Evolutionary conservation across 2,329 filamentous ascomycete species (phyloP).

Genomic region (Paecilomyces formosus): DNA sequence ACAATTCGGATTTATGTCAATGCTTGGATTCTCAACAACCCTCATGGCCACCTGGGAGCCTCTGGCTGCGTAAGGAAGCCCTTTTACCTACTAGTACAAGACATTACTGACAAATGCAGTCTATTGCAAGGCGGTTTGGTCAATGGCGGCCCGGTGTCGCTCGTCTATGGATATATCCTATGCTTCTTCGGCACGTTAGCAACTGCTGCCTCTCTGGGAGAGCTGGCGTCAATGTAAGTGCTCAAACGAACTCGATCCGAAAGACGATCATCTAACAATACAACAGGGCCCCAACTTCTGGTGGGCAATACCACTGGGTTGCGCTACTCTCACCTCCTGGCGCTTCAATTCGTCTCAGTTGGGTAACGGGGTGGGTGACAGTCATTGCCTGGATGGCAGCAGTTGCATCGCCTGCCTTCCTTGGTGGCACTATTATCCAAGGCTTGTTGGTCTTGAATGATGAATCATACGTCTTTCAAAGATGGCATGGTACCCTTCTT

Average conservation of each 20-base stretch:
- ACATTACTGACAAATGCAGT: conserved; percentile 11
- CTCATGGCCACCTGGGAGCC: conserved; percentile 39
- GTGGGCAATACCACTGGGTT: conserved; percentile 36
- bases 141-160: conserved; percentile 30
- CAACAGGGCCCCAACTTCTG: conserved; percentile 32
- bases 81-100: background rate
- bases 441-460: conserved; percentile 39
- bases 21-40: conserved; percentile 38
- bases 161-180: conserved; percentile 30
- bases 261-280: background rate
- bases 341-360: conserved; percentile 38
- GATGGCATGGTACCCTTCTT: conserved; percentile 40
- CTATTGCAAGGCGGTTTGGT: conserved; percentile 22
- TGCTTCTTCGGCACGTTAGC: conserved; percentile 27
- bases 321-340: conserved; percentile 37
- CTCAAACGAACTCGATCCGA: background rate
- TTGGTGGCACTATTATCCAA: conserved; percentile 40
- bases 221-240: conserved; percentile 38
- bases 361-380: conserved; percentile 34
- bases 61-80: conserved; percentile 12
- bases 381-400: conserved; percentile 40
- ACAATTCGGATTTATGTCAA: conserved; percentile 39
- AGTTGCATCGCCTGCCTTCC: conserved; percentile 36
- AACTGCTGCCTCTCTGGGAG: conserved; percentile 22
- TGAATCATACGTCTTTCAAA: conserved; percentile 29